Base-by-base conservation (phyloP, 768 basidiomycete genomes). In the Leccinum disarticulatum region DNA sequence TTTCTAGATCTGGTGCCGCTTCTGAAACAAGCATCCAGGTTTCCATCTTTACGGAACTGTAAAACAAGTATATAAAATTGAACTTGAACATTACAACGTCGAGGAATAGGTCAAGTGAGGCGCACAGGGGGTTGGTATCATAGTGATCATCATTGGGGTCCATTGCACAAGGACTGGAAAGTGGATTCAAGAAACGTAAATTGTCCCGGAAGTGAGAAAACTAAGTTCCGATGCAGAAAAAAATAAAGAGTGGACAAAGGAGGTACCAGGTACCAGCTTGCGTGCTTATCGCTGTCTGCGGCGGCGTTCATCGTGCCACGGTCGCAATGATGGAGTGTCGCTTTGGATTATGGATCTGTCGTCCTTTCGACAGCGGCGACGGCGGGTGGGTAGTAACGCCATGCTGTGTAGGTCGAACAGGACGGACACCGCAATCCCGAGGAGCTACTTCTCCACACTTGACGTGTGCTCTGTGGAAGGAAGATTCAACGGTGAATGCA, bases 361-460 rank as follows among this genome's bases (percentile, higher is more conserved):
- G 72, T 47, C 64, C 67, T 57, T 73, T 74, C 47, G 55, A 65
- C 59, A 64, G 46, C 43, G 71, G 73, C 43, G 73, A 69, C 51
- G 62, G 57, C 25, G 61, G 48, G 54, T 59, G 68, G 9, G 60
- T 52, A 27, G n/a, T n/a, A n/a, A 59, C 56, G 38, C 56, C 64
- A 31, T 71, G 69, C 58, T 68, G 67, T 57, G 54, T 61, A 46
- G 69, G 61, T 60, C 69, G 65, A 28, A 70, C 53, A 22, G 79
- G 77, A 41, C 81, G 83, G n/a, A 85, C 57, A 19, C 88, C 91
- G 66, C 92, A 93, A 72, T 93, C 87, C 55, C 81, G 78, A 10
- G 92, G 91, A 13, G 92, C 91, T 50, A 83, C 67, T 69, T 95
- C 92, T 17, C 91, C 92, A 66, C 93, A 95, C 70, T 92, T 93